A percentile compares a stretch with the other conserved stretches of the same genome.
phyloP scores from a whole-genome alignment of 164 flowering plant species.

The Tetrastigma voinierianum region DNA sequence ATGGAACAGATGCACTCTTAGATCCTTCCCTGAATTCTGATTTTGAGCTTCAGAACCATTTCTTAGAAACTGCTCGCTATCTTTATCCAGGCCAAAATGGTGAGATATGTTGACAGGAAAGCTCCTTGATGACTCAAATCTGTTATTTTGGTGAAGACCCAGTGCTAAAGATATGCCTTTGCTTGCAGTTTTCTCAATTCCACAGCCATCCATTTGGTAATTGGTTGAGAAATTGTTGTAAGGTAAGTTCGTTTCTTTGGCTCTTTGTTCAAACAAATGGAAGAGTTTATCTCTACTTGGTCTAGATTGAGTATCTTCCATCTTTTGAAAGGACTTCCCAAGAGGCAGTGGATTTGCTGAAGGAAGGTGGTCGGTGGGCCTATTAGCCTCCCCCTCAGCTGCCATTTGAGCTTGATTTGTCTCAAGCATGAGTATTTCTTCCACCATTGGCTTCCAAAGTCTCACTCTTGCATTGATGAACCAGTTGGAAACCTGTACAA shows the following conservation, averaged over 20 bases:
- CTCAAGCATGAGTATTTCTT: slow-evolving; percentile 29
- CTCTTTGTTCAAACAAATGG: not conserved
- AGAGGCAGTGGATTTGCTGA: not conserved
- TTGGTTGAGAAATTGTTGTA: not conserved
- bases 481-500: slow-evolving; percentile 31
- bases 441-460: slow-evolving; percentile 36
- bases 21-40: not conserved
- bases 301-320: not conserved
- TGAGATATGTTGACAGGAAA: not conserved
- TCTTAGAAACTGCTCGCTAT: not conserved
- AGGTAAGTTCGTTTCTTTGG: not conserved
- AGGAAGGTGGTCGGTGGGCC: not conserved
- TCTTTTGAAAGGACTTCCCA: not conserved
- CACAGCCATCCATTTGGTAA: not conserved
- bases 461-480: slow-evolving; percentile 37
- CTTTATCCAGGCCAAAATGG: slow-evolving; percentile 3
- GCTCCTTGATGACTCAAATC: not conserved
- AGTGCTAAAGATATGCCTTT: slow-evolving; percentile 19
- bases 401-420: slow-evolving; percentile 9
- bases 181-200: slow-evolving; percentile 6
- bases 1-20: not conserved
- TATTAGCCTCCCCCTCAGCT: not conserved
- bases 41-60: not conserved
- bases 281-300: not conserved
- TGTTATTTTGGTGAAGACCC: slow-evolving; percentile 18